Base-by-base conservation (phyloP, 345 rosid species). In the Citrus trifoliata region DNA sequence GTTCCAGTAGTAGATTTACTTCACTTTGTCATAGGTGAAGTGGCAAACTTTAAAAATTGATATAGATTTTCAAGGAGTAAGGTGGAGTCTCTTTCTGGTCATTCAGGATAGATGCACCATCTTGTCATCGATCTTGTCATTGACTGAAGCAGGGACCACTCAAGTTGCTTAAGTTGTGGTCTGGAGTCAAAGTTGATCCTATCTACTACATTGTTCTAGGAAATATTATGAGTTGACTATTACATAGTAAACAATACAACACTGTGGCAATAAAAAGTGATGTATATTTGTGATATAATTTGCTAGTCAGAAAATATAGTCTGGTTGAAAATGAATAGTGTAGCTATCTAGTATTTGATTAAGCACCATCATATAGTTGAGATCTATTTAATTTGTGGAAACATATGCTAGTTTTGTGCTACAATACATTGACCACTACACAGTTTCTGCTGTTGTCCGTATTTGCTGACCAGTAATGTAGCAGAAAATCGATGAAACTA, bases 111-210 rank as follows among this genome's bases (percentile, higher is more conserved):
- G 74, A 58, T 70, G 55, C 35, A 70, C 24, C 25, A 55, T 22
- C 73, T 63, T 64, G 60, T 70, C 73, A 30, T 64, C 65, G 32
- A 55, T 35, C 73, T 63, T 42, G 60, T 63, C 73, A 30, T 64
- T 78, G 32, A 30, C 77, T 21, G 46, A 55, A 28, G 63, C 28
- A 59, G 67, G 85, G 78, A 79, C 82, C 82, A 70, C 71, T 62
- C 64, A 82, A 68, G 40, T 81, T 66, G 74, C 77, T 27, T 70
- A 73, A 62, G 48, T 55, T 63, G 70, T 70, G 56, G 46, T 82
- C 63, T 74, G 42, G 65, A 64, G 64, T 63, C 14, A 1, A 53
- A 77, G 58, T 70, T 67, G 19, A 27, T 55, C 79, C 56, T 32
- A 67, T 64, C 63, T 32, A 58, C 12, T 32, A 19, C 6, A 27